Base-by-base conservation (phyloP, 129 eudicot species). In the Silybum marianum region DNA sequence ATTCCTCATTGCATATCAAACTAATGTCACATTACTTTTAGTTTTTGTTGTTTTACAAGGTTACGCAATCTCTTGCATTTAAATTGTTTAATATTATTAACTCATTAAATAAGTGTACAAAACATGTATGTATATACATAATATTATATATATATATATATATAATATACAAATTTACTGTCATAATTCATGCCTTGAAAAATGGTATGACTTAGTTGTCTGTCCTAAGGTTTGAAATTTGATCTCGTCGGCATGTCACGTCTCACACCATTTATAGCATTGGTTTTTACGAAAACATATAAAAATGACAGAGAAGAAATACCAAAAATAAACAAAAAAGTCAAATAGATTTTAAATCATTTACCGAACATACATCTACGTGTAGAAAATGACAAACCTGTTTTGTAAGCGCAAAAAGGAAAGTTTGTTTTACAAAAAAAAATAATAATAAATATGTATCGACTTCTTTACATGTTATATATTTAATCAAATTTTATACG, bases 401-500 rank as follows among this genome's bases (percentile, higher is more conserved):
- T 54, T 18, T 18, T 54, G 8, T 16, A 54, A 18, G 7, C 18
- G 21, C 16, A 51, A 12, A 51, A 51, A 16, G 19, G n/a, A 18
- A 54, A 14, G 8, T 54, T 5, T 18, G 7, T 54, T 54, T 18
- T 13, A 54, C 3, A 46, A 39, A 13, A 46, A 13, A 46, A 46
- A 12, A 46, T 46, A 14, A 48, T 3, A 54, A 18, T 18, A 18
- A 54, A 18, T 54, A 14, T 16, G 22, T 18, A 54, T 54, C 8
- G 9, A 54, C 63, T 3, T 54, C 63, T 22, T 75, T n/a, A 32
- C 44, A 75, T 26, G 26, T 32, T 30, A 74, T 30, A 26, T 19
- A 30, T 72, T 65, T n/a, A 22, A 74, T 66, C 62, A 74, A 28
- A 68, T 66, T 34, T 36, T 9, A 74, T 12, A 75, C 25, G 28